Evolutionary conservation across 164 flowering plant species (phyloP), one percentile per base, ranked within the genome.

Genomic region (Santalum album): DNA sequence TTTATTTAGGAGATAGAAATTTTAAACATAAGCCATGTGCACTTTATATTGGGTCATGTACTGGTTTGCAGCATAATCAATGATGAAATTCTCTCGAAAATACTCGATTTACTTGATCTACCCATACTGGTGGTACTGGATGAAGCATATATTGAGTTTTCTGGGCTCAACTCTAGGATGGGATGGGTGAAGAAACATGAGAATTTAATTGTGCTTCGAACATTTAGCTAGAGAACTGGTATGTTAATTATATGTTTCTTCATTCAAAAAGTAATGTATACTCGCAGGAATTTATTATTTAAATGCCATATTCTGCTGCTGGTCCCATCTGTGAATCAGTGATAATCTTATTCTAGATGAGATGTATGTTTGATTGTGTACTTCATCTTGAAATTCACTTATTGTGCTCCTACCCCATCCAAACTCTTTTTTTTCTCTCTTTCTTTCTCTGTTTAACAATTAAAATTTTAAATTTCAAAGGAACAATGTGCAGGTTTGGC

Each of bases 181-280:
- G 63, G 58, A 36, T 94, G 97, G 99, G 97, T 90, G 60, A 87
- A 90, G 81, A 75, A 82, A 62, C 71, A 81, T 59, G 99, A 87
- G 57, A 89, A 90, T 67, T 69, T 94, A 18, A 86, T 94, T 65
- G 95, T 94, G 46, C 89, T 94, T 35, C 84, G 99, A 22, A 94
- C 99, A 46, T 94, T 94, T 59, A 94, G 99, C 71, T 90, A 94
- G 66, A 72, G 97, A 84, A 97, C 99, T 66, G 97, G 96, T 90
- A 77, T 16, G 64, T 58, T 60, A 40, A 14, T 26, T 43, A 12
- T 54, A 19, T 6, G 15, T 51, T 32, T 20, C 15, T 20, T 29
- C 6, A 45, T 22, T 24, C 25, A 9, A 21, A 45, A 45, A 22
- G 1, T 20, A 16, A 3, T 16, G 16, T 42, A n/a, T 42, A n/a